Evolutionary conservation across 441 rosid genomes (phyloP), one percentile per base, ranked within the genome.

Genomic region (Brassica hybrid): DNA sequence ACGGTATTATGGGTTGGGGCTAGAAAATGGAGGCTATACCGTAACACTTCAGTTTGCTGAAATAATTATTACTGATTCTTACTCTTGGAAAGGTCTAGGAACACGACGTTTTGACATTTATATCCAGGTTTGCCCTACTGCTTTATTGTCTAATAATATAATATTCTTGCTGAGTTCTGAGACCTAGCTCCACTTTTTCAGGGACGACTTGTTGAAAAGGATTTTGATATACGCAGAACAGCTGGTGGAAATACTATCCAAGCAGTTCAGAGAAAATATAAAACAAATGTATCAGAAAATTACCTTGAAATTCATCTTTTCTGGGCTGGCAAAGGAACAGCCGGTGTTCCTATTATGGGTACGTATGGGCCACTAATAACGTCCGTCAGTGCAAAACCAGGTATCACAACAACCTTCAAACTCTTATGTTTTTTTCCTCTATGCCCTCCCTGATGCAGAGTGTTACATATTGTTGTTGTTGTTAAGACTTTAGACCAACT

Each of bases 251-350:
- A 17, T 7, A 14, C 54, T 67, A 34, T 56, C 30, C 56, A 30
- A 67, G 61, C 62, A 32, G 48, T 75, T 27, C 34, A 14, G 21
- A 67, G 45, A 45, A 14, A 69, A 23, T 85, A 78, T 77, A 85
- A 11, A 14, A 84, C 81, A 65, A 61, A 8, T 16, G 91, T 89
- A 78, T 75, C 88, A 12, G 85, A 89, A 72, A 91, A 91, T 65
- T 79, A 83, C 79, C 71, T 91, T 18, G 92, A 88, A 45, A 83
- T 91, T 56, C 94, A 91, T 73, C 72, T 91, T n/a, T 82, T 86
- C 61, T 84, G 93, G 93, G 85, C 90, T 27, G 92, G 93, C n/a
- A 91, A 89, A 77, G 93, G 92, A 71, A 85, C 91, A 10, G 86
- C 88, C 13, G 85, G 89, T 67, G 43, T 86, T 65, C 96, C 90